Evolutionary conservation across 768 basidiomycete genomes (phyloP).

Genomic region (Hygrophorus pudorinus): DNA sequence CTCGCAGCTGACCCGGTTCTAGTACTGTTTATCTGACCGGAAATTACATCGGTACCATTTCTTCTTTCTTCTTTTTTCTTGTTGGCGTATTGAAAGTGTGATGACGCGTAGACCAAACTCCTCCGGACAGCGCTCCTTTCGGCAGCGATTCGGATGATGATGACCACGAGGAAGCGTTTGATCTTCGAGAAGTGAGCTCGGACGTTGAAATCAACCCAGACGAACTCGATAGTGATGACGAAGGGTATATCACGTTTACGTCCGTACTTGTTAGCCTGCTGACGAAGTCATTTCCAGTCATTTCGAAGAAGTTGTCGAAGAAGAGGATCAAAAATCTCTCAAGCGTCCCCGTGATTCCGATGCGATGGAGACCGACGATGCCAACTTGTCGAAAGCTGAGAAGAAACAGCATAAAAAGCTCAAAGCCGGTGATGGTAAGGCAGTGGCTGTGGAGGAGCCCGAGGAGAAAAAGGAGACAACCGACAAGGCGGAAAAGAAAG

Average conservation of each 20-base stretch:
- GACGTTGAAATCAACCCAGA: constrained; percentile 70
- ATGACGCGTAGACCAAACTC: constrained; percentile 41
- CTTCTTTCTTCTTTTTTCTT: neutral
- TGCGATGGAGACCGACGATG: constrained; percentile 25
- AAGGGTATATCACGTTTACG: neutral
- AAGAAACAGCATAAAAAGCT: constrained; percentile 9
- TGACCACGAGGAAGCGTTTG: constrained; percentile 52
- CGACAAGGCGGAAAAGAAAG: constrained; percentile 20
- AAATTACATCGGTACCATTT: constrained; percentile 64
- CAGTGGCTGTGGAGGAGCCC: constrained; percentile 5
- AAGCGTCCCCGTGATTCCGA: constrained; percentile 72
- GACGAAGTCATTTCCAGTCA: constrained; percentile 31
- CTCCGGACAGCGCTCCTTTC: constrained; percentile 38
- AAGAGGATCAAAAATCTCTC: constrained; percentile 29
- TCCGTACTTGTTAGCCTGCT: neutral
- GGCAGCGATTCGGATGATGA: constrained; percentile 33
- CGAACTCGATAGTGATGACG: constrained; percentile 46
- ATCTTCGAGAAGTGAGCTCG: constrained; percentile 69
- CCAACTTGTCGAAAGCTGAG: constrained; percentile 17
- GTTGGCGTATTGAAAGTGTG: constrained; percentile 1
- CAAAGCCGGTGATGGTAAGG: constrained; percentile 13
- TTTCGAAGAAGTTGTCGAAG: constrained; percentile 59
- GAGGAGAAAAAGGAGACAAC: neutral
- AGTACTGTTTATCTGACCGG: constrained; percentile 74
- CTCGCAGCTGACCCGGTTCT: constrained; percentile 6